These are phyloP conservation scores for Macrotyloma uniflorum DNA, from an alignment of 306 rosid genomes.

Conservation along the genomic window DNA sequence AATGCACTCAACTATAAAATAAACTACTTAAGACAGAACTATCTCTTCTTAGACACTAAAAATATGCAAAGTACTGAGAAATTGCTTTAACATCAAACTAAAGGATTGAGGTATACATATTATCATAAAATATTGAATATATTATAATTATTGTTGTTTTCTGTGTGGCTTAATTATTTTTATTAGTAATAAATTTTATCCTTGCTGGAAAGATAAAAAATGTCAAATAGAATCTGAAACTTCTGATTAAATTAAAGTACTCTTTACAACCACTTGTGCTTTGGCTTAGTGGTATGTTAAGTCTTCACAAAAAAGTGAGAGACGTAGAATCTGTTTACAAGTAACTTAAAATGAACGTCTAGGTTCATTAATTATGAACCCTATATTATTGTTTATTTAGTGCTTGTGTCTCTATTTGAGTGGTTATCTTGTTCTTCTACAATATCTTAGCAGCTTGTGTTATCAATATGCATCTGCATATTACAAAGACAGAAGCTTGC, in stretches of 20 bases:
- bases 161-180: no score
- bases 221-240: not conserved
- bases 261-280: not conserved
- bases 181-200: no score
- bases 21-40: no score
- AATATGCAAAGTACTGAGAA: no score
- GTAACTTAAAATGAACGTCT: constrained; percentile 6
- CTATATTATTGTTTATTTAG: not conserved
- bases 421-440: not conserved
- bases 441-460: not conserved
- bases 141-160: no score
- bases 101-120: no score
- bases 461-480: not conserved
- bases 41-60: no score
- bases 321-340: not conserved
- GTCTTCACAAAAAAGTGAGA: not conserved
- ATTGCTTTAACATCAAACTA: no score
- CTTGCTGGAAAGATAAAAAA: not conserved
- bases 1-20: no score
- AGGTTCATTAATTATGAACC: not conserved
- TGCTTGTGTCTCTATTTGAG: not conserved
- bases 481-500: not conserved
- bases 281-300: not conserved
- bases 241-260: not conserved
- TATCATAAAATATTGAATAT: no score